Conservation (phyloP, 306 rosid genomes). For the Rosa rugosa region DNA sequence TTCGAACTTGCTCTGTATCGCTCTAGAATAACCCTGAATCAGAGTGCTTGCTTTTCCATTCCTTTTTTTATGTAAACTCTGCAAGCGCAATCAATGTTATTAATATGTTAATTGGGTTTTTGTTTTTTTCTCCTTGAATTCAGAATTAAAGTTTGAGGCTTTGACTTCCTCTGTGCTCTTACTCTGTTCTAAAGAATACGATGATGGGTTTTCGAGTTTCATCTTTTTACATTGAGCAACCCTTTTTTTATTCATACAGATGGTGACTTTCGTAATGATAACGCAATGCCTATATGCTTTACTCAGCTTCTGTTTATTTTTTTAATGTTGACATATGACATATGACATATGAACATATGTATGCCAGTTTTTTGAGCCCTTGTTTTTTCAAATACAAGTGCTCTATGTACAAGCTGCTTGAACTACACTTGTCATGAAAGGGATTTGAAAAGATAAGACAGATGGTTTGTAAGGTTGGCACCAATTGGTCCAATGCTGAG, state of each 20-base stretch:
- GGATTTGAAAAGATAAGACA: background rate
- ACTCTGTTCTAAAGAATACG: background rate
- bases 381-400: background rate
- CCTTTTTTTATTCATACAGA: background rate
- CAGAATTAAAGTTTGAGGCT: background rate
- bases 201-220: background rate
- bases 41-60: background rate
- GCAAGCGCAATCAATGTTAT: background rate
- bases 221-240: background rate
- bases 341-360: background rate
- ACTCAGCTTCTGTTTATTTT: conserved; percentile 3
- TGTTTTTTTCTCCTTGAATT: background rate
- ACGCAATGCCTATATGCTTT: background rate
- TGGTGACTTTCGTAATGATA: background rate
- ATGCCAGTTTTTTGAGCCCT: background rate
- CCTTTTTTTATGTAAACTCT: background rate
- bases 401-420: background rate
- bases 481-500: background rate
- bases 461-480: conserved; percentile 1
- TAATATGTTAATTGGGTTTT: background rate
- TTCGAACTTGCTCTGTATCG: background rate
- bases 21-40: background rate
- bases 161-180: background rate
- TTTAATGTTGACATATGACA: background rate
- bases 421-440: background rate